Conservation (phyloP, 2,329 filamentous ascomycete genomes). For the Aspergillus aculeatus region DNA sequence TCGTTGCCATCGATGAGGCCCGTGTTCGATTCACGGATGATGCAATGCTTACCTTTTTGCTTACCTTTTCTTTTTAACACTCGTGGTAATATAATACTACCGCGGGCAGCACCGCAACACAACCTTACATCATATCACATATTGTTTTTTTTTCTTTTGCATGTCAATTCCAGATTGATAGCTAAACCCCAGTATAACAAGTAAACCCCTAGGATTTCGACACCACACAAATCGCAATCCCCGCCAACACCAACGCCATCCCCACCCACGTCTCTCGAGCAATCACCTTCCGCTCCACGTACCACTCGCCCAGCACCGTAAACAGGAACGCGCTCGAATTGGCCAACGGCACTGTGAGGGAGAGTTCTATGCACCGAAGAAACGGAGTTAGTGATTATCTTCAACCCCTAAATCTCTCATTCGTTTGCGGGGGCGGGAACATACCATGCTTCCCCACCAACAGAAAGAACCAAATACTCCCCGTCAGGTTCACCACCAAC, state of each 20-base stretch:
- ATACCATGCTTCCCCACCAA: conserved; percentile 87
- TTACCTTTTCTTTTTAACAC: too few species aligned
- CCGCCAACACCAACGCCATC: conserved; percentile 73
- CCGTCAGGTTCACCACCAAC: conserved; percentile 82
- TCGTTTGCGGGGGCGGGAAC: conserved; percentile 28
- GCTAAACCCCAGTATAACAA: background rate
- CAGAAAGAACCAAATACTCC: conserved; percentile 94
- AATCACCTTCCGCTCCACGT: conserved; percentile 87
- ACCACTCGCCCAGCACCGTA: conserved; percentile 93
- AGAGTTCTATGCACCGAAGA: conserved; percentile 64
- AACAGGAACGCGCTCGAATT: conserved; percentile 96
- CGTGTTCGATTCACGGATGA: conserved; percentile 50
- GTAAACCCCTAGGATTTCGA: conserved; percentile 33
- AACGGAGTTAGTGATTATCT: background rate
- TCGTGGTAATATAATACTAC: too few species aligned
- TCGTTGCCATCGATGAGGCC: conserved; percentile 49
- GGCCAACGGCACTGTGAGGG: conserved; percentile 88
- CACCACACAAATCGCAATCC: conserved; percentile 81
- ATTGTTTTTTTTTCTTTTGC: too few species aligned
- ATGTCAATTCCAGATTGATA: too few species aligned
- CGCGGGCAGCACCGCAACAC: background rate
- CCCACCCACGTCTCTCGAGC: conserved; percentile 80
- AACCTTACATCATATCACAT: background rate
- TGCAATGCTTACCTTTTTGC: conserved; percentile 28
- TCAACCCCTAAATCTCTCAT: background rate